Base-by-base conservation (phyloP, 108 stramenopile genomes). In the Skeletonema menzelii region DNA sequence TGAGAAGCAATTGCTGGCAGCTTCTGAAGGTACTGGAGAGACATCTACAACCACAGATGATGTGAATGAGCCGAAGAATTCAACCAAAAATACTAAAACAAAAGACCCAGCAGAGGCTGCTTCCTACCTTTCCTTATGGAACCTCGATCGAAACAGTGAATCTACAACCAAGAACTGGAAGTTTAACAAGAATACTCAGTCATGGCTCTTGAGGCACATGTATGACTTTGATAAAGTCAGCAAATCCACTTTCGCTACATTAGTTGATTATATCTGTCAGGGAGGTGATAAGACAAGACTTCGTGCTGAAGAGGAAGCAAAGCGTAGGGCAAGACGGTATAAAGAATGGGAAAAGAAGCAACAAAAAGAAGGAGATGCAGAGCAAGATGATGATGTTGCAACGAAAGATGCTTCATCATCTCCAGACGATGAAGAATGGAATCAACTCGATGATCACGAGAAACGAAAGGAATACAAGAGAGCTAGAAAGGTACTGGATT, bases 171-270 rank as follows among this genome's bases (percentile, higher is more conserved):
- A 27, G 8, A 19, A 60, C 7, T 97, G 96, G 96, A 97, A 95
- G 84, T 97, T 97, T 84, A 94, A 94, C 69, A 97, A 97, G 71
- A 97, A 97, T 69, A 95, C 93, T 2, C 96, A 97, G 80, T 88
- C 93, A 31, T 97, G 96, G 96, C 70, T 97, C 0, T 84, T 95
- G 17, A 79, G 94, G 19, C 91, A 95, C 73, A 91, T 95, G 93
- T 97, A 92, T 81, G 83, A 93, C 38, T 85, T 78, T 15, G 90
- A 89, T n/a, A 87, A 86, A 66, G 86, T 95, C 5, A 42, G 77
- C 47, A 95, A 95, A 70, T n/a, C 72, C 0, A 66, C 82, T 1
- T 93, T 93, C 69, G 27, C 68, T 1, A 7, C 88, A 10, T 63
- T 95, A 38, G 42, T 91, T 3, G 87, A 91, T 61, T 95, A 93